Evolutionary conservation across 768 basidiomycete genomes (phyloP), one percentile per base, ranked within the genome.

Genomic region (Mycena chlorophos): DNA sequence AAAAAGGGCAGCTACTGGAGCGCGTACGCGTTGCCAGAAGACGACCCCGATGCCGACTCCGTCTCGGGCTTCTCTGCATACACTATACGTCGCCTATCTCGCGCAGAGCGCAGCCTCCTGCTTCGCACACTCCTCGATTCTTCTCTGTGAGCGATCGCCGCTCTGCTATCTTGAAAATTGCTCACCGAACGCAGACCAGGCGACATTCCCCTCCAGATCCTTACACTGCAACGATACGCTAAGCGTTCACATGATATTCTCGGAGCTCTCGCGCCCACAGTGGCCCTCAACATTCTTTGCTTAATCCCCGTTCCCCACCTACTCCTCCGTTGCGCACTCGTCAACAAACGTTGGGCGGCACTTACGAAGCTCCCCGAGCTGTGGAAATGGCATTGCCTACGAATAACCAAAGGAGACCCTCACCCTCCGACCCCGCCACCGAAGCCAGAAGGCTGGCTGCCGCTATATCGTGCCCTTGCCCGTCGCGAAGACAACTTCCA

Each of bases 401-500:
- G 81, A 31, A 80, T 93, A 52, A 91, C 91, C 0, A 76, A 79
- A 2, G 84, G 80, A 17, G 91, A 93, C 62, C 90, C 91, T 0
- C 73, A 78, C 13, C 87, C 84, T 0, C 68, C 90, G 45, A 79
- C 79, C 39, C 75, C 83, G 2, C 90, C 90, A 16, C 64, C 76
- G 5, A 78, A 72, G 30, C 84, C 86, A 14, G 82, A 85, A 63
- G 89, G 87, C 70, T 94, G 91, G 91, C 87, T 66, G 38, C 81
- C 86, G 0, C 70, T 94, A 6, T 95, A 93, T 67, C 84, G 87
- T 37, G 85, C 87, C 17, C 77, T 94, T 13, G 89, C 93, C 64
- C 86, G 91, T 68, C 86, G 91, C 40, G 92, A 96, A 71, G 83
- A 82, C 37, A 95, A 95, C 72, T 91, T 94, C 77, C 73, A 78